Evolutionary conservation across 2,329 filamentous ascomycete genomes (phyloP).

Genomic region (Fusarium mexicanum): DNA sequence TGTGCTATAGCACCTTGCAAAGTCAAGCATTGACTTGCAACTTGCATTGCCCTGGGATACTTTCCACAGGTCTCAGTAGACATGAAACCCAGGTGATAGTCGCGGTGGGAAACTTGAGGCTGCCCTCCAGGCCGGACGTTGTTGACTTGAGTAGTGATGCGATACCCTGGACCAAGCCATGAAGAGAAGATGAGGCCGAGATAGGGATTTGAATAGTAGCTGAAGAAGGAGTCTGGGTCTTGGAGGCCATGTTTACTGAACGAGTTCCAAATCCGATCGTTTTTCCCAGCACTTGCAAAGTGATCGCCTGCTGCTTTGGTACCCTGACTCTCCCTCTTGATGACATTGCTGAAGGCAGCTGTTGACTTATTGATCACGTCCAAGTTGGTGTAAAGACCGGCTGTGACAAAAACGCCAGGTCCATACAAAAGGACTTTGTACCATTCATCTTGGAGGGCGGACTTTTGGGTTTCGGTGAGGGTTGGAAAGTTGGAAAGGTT

Average conservation of each 20-base stretch:
- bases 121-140: slow-evolving; percentile 67
- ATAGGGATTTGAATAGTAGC: slow-evolving; percentile 70
- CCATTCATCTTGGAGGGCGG: slow-evolving; percentile 67
- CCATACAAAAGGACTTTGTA: slow-evolving; percentile 65
- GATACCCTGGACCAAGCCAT: slow-evolving; percentile 69
- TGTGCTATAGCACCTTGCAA: slow-evolving; percentile 72
- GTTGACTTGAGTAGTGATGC: slow-evolving; percentile 70
- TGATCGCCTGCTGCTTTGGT: slow-evolving; percentile 63
- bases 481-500: slow-evolving; percentile 51
- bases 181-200: slow-evolving; percentile 61
- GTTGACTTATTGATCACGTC: slow-evolving; percentile 58
- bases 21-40: slow-evolving; percentile 66
- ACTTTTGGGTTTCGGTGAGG: slow-evolving; percentile 31
- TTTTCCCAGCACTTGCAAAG: slow-evolving; percentile 65
- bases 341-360: slow-evolving; percentile 58
- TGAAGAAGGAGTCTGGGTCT: slow-evolving; percentile 62
- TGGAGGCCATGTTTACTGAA: slow-evolving; percentile 68
- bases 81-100: slow-evolving; percentile 73
- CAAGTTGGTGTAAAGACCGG: slow-evolving; percentile 58
- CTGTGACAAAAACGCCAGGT: slow-evolving; percentile 68
- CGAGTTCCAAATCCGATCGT: slow-evolving; percentile 73
- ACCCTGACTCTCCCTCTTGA: slow-evolving; percentile 53
- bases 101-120: slow-evolving; percentile 67
- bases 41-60: slow-evolving; percentile 63
- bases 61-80: slow-evolving; percentile 55